These are phyloP conservation scores for Vicia sativa DNA, from an alignment of 306 rosid species.

Conservation along the genomic window DNA sequence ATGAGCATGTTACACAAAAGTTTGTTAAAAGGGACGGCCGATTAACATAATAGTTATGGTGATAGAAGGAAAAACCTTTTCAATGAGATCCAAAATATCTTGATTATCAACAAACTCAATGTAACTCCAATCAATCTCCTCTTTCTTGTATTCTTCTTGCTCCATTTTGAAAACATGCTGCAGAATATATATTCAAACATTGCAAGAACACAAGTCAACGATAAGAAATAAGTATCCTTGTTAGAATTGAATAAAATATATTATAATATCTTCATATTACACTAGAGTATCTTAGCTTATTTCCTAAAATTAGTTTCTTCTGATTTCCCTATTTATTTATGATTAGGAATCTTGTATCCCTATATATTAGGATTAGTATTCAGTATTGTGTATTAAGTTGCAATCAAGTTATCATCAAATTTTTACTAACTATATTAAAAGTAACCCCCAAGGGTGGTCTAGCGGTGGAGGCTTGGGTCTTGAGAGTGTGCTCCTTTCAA, in stretches of 20 bases:
- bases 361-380: background rate
- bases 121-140: constrained; percentile 99
- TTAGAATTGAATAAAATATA: background rate
- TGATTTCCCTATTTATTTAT: background rate
- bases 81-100: constrained; percentile 94
- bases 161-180: constrained; percentile 99
- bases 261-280: background rate
- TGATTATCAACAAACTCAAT: constrained; percentile 98
- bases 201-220: constrained; percentile 20
- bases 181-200: constrained; percentile 43
- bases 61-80: constrained; percentile 70
- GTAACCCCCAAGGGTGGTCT: too few relatives aligned
- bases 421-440: background rate
- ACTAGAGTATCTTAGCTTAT: background rate
- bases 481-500: too few relatives aligned
- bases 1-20: constrained; percentile 33
- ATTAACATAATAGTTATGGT: constrained; percentile 29
- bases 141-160: constrained; percentile 99
- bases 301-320: constrained; percentile 6
- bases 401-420: background rate
- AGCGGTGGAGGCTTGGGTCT: too few relatives aligned
- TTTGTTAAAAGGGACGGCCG: constrained; percentile 11
- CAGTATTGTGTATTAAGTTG: background rate
- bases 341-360: background rate
- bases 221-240: constrained; percentile 10